Conservation (phyloP, 2,329 filamentous ascomycete species). For the Penicillium corylophilum region DNA sequence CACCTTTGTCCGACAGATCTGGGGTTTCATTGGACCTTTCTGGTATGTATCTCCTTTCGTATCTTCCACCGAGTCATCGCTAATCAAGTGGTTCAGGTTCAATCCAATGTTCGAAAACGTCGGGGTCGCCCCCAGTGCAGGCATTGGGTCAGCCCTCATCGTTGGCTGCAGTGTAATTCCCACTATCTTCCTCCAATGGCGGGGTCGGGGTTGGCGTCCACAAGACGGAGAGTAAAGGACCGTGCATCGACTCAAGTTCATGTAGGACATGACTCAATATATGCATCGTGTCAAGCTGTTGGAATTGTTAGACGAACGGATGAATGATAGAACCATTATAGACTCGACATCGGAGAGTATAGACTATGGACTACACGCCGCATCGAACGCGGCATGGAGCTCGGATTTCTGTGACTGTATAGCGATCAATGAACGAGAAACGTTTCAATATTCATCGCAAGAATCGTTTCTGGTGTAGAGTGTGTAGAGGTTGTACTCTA, state of each 20-base stretch:
- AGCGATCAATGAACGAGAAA: slow-evolving; percentile 3
- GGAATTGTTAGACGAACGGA: background rate
- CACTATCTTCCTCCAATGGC: slow-evolving; percentile 31
- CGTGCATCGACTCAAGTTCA: background rate
- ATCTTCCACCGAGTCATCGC: background rate
- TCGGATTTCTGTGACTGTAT: slow-evolving; percentile 3
- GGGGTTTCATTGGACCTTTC: slow-evolving; percentile 41
- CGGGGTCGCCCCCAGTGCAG: slow-evolving; percentile 32
- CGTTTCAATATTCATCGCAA: background rate
- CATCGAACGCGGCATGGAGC: slow-evolving; percentile 1
- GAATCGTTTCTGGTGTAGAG: background rate
- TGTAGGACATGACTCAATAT: background rate
- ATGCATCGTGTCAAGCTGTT: background rate
- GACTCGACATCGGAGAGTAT: slow-evolving; percentile 5
- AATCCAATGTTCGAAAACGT: slow-evolving; percentile 36
- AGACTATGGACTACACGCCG: slow-evolving; percentile 8
- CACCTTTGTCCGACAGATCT: slow-evolving; percentile 53
- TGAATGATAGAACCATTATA: slow-evolving; percentile 1
- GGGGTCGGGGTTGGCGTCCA: slow-evolving; percentile 25
- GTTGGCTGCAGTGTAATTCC: slow-evolving; percentile 34
- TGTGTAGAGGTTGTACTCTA: background rate
- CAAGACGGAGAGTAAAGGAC: background rate
- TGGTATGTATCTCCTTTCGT: slow-evolving; percentile 27
- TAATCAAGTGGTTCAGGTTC: slow-evolving; percentile 30
- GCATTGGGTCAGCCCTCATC: slow-evolving; percentile 31